Evolutionary conservation across 202 grass and related monocot genomes (phyloP), one percentile per base, ranked within the genome.

Genomic region (Sporobolus alterniflorus): DNA sequence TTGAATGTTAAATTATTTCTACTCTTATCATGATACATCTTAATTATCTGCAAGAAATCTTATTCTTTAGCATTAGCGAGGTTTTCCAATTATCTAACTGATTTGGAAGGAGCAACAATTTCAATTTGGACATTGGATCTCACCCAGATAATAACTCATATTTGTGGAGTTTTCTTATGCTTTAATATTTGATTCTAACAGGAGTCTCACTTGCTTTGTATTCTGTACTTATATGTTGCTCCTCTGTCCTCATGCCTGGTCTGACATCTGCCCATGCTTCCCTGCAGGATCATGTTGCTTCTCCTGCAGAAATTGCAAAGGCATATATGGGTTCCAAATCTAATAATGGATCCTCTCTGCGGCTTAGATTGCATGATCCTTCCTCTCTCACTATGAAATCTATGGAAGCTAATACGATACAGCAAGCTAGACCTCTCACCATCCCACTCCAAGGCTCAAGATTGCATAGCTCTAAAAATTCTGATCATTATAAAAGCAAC

Each of bases 301-400:
- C 84, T 34, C 89, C 89, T 68, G 78, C 89, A 55, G 78, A 94
- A 87, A 70, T 91, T 73, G 84, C 86, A 63, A 94, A 94, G 73
- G 81, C 87, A 73, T 88, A 88, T 80, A 94, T 94, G 92, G 57
- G 81, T 69, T 85, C 78, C 67, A 83, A 75, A 81, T 82, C 81
- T 77, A 72, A 26, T 16, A 89, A 85, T 47, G 79, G 65, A n/a
- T 64, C 77, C n/a, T 78, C 78, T 9, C 50, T 86, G 48, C 69
- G 68, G 41, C 77, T 91, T 79, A 88, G 86, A 70, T 74, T 91
- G 78, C 87, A 84, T 28, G 82, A 86, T 3, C 76, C 84, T 48
- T 46, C 56, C 1, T 86, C 68, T 52, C 4, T 32, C 48, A 42
- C 71, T 29, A 54, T 75, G 31, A 89, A 65, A 73, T 60, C 50